Evolutionary conservation across 2,329 filamentous ascomycete species (phyloP), one percentile per base, ranked within the genome.

Genomic region (Tolypocladium album): DNA sequence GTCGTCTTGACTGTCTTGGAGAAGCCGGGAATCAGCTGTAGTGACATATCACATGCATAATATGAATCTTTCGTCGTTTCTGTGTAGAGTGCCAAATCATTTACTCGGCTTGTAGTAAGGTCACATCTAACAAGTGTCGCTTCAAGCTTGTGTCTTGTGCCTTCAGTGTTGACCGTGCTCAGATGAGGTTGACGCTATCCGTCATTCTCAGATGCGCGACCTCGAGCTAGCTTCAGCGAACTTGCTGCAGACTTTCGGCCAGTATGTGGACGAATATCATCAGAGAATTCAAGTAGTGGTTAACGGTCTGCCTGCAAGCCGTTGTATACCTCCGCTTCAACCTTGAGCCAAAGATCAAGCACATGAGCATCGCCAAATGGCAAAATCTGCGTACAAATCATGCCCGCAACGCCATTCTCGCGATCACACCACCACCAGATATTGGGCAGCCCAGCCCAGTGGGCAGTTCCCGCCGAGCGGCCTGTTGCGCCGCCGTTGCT

Each of bases 401-500:
- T 76, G 0, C 80, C 81, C 0, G 77, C 84, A 52, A 87, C 72
- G 0, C 82, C 84, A 60, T 78, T 80, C 67, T 85, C 82, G 8
- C 82, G 72, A 69, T 88, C 85, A 40, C 74, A 75, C 84, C 83
- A 88, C 83, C 84, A 88, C 66, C 76, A 87, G 39, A 82, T 65
- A 67, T 87, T 88, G 4, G 82, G 70, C 38, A 87, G 64, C 0
- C 85, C 85, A 1, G 80, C 80, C 85, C 85, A 88, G 66, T 75
- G 78, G 0, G 66, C 79, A 0, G 82, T 84, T 2, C 75, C 73
- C 2, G 64, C 69, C 0, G 80, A 81, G 11, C 84, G 75, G 0
- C 84, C 83, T 3, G 83, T 83, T 1, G 69, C 64, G 0, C 77
- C 78, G 0, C 77, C 76, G 20, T 50, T 50, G 45, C 70, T 81